These are phyloP conservation scores for Lathyrus aphaca DNA, from an alignment of 306 rosid genomes.

Conservation along the genomic window DNA sequence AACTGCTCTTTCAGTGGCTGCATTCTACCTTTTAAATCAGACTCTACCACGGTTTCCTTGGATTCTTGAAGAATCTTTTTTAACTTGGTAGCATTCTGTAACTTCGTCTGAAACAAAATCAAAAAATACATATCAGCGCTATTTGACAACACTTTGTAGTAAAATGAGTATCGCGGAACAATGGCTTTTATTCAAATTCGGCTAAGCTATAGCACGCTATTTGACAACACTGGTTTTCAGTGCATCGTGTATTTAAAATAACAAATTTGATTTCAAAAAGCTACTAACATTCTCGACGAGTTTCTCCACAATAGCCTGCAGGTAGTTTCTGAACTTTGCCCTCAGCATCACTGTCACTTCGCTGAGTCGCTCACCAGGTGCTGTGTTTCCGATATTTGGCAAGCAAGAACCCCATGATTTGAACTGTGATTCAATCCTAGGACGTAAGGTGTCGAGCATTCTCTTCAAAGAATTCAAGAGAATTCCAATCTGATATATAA, in stretches of 20 bases:
- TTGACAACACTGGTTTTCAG: neutral
- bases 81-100: conserved; percentile 83
- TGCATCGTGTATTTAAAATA: conserved; percentile 19
- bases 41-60: conserved; percentile 78
- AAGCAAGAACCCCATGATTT: conserved; percentile 92
- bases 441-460: conserved; percentile 87
- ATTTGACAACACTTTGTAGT: neutral
- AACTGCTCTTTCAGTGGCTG: conserved; percentile 85
- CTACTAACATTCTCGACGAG: conserved; percentile 83
- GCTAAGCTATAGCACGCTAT: neutral
- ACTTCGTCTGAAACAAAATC: conserved; percentile 65
- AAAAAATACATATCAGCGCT: conserved; percentile 34
- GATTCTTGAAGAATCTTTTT: conserved; percentile 96
- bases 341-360: conserved; percentile 98
- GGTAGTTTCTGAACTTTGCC: conserved; percentile 85
- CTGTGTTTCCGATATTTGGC: conserved; percentile 77
- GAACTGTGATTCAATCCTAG: conserved; percentile 85
- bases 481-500: conserved; percentile 75
- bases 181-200: neutral
- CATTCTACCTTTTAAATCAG: conserved; percentile 79
- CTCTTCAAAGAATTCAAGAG: conserved; percentile 89
- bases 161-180: neutral
- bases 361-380: conserved; percentile 95
- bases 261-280: conserved; percentile 25
- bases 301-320: conserved; percentile 91